phyloP scores from a whole-genome alignment of 2,329 filamentous ascomycete genomes.

The Emericellopsis cladophorae region DNA sequence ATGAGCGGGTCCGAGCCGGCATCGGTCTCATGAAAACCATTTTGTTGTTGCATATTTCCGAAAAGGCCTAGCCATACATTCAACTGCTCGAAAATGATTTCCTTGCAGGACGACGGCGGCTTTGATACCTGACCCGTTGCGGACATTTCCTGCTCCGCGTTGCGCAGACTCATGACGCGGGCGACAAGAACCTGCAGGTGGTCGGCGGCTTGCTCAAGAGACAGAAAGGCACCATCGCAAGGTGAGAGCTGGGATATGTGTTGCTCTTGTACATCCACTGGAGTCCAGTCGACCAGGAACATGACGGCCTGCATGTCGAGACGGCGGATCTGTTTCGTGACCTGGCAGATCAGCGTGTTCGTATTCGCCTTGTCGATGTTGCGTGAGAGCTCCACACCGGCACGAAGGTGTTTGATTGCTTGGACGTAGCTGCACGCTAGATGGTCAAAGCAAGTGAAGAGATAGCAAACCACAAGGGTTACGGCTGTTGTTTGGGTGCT shows the following conservation, averaged over 20 bases:
- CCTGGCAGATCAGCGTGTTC: conserved; percentile 12
- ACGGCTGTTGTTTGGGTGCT: conserved; percentile 13
- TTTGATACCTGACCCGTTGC: conserved; percentile 2
- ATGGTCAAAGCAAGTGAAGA: conserved; percentile 24
- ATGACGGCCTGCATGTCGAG: conserved; percentile 21
- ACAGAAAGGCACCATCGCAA: conserved; percentile 9
- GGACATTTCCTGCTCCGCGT: conserved; percentile 10
- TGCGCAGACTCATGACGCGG: conserved; percentile 14
- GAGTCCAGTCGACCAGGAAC: conserved; percentile 21
- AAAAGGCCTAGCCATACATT: conserved; percentile 14
- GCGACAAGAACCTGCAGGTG: conserved; percentile 16
- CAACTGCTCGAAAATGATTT: conserved; percentile 9
- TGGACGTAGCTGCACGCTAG: conserved; percentile 19
- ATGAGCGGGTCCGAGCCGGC: conserved; percentile 7
- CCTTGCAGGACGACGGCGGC: conserved; percentile 1
- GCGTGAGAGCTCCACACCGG: conserved; percentile 17
- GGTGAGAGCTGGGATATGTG: conserved; percentile 5
- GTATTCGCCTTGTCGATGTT: conserved; percentile 7
- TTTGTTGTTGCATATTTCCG: conserved; percentile 10
- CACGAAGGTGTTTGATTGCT: conserved; percentile 20
- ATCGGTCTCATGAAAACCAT: conserved; percentile 3
- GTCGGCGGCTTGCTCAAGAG: conserved; percentile 18
- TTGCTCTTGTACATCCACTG: conserved; percentile 11
- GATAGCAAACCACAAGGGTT: conserved; percentile 23
- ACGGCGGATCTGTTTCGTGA: conserved; percentile 19